Percentiles rank a stretch among this genome's conserved stretches.
Conservation (phyloP, 108 stramenopile species). For the Nannochloropsis granulata region DNA sequence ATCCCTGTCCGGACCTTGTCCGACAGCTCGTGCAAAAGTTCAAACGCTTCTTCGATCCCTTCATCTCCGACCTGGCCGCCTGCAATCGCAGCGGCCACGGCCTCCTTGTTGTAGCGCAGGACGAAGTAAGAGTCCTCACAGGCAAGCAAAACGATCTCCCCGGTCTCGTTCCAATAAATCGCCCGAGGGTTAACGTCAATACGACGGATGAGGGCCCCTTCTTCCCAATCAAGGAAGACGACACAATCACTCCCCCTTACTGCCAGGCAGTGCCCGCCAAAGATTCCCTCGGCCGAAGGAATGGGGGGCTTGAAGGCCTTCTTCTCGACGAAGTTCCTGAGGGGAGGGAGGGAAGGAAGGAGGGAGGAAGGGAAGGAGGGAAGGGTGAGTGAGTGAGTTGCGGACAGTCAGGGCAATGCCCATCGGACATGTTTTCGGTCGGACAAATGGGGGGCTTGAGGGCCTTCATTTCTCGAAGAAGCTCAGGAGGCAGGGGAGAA, state of each 20-base stretch:
- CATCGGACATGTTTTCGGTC: no score
- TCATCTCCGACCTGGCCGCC: conserved; percentile 68
- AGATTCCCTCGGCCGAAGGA: conserved; percentile 77
- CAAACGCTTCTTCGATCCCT: conserved; percentile 90
- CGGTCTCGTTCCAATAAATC: conserved; percentile 87
- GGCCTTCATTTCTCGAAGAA: no score
- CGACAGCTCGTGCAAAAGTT: conserved; percentile 72
- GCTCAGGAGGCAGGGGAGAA: no score
- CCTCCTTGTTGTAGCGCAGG: conserved; percentile 61
- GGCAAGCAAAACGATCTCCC: conserved; percentile 76
- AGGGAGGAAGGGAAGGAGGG: no score
- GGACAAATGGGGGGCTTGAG: no score
- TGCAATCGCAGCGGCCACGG: conserved; percentile 55
- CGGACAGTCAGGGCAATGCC: no score
- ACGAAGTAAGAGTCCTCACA: conserved; percentile 80
- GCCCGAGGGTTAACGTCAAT: conserved; percentile 67
- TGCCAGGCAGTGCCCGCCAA: conserved; percentile 79
- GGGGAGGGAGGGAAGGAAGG: neutral
- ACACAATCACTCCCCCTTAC: conserved; percentile 78
- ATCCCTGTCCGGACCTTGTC: conserved; percentile 77
- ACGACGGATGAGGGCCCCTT: conserved; percentile 73
- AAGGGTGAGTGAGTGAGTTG: no score
- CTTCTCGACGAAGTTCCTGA: neutral
- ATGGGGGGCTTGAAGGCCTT: conserved; percentile 63
- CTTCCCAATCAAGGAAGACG: conserved; percentile 90